Conservation (phyloP, 2,329 filamentous ascomycete genomes). For the Sporothrix dimorphospora region DNA sequence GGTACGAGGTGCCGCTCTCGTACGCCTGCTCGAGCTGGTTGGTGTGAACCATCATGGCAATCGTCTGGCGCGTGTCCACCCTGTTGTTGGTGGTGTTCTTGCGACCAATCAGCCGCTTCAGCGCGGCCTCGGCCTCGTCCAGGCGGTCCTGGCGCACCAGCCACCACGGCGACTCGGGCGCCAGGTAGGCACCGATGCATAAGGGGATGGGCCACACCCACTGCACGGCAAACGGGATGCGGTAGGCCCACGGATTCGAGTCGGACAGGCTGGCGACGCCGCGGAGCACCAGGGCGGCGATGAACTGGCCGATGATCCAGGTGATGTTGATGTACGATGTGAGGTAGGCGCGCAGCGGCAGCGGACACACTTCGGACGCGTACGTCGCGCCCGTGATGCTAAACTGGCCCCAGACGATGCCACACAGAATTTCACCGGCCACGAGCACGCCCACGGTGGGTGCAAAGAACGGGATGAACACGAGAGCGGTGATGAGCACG, state of each 20-base stretch:
- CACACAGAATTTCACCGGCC: slow-evolving; percentile 63
- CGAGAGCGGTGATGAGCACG: slow-evolving; percentile 11
- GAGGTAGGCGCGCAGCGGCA: slow-evolving; percentile 59
- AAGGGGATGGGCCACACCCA: slow-evolving; percentile 49
- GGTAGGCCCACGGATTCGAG: slow-evolving; percentile 50
- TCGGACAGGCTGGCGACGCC: slow-evolving; percentile 46
- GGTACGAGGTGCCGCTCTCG: slow-evolving; percentile 53
- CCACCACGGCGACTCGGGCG: slow-evolving; percentile 44
- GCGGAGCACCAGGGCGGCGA: slow-evolving; percentile 53
- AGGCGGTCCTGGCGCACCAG: slow-evolving; percentile 47
- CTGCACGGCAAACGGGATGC: slow-evolving; percentile 51
- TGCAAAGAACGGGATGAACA: slow-evolving; percentile 15
- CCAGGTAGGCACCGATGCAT: slow-evolving; percentile 32
- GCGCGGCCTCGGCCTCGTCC: slow-evolving; percentile 46
- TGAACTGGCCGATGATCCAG: slow-evolving; percentile 63
- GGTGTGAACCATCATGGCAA: slow-evolving; percentile 62
- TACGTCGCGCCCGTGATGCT: slow-evolving; percentile 62
- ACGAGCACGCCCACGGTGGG: slow-evolving; percentile 47
- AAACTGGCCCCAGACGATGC: slow-evolving; percentile 62
- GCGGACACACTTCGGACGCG: slow-evolving; percentile 62
- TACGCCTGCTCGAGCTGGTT: slow-evolving; percentile 58
- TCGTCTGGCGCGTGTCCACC: slow-evolving; percentile 51
- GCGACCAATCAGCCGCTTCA: slow-evolving; percentile 42
- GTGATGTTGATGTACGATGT: slow-evolving; percentile 64
- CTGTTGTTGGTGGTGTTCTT: slow-evolving; percentile 35